These are phyloP conservation scores for Wallemia hederae DNA, from an alignment of 1,284 basidiomycete genomes.

Conservation along the genomic window DNA sequence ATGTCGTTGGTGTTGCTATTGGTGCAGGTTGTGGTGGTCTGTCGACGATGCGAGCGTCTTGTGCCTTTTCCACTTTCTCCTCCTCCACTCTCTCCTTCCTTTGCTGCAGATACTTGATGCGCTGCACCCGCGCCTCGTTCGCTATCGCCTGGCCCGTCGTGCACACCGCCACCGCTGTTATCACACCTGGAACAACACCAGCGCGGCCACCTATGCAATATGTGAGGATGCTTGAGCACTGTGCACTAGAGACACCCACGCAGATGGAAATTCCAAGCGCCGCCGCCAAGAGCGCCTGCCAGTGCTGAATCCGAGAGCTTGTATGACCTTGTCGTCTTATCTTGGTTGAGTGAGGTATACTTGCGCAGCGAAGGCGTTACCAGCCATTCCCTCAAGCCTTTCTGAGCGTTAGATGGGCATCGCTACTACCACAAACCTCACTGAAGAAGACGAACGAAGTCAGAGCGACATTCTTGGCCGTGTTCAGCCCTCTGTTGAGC, in stretches of 20 bases:
- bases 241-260: neutral
- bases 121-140: neutral
- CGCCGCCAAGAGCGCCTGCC: neutral
- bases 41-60: neutral
- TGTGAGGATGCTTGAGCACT: neutral
- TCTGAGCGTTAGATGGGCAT: neutral
- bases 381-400: neutral
- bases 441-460: neutral
- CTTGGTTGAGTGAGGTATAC: neutral
- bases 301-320: neutral
- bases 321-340: neutral
- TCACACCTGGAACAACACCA: neutral
- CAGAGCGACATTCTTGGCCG: neutral
- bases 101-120: neutral
- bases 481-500: neutral
- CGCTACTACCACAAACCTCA: neutral
- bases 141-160: neutral
- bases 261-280: neutral
- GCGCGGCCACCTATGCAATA: neutral
- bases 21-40: neutral
- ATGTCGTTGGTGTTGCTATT: no score
- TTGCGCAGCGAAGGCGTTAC: neutral
- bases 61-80: neutral
- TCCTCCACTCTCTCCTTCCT: neutral
- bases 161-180: neutral